Evolutionary conservation across 208 protist genomes (phyloP).

Genomic region (Porcisia hertigi): DNA sequence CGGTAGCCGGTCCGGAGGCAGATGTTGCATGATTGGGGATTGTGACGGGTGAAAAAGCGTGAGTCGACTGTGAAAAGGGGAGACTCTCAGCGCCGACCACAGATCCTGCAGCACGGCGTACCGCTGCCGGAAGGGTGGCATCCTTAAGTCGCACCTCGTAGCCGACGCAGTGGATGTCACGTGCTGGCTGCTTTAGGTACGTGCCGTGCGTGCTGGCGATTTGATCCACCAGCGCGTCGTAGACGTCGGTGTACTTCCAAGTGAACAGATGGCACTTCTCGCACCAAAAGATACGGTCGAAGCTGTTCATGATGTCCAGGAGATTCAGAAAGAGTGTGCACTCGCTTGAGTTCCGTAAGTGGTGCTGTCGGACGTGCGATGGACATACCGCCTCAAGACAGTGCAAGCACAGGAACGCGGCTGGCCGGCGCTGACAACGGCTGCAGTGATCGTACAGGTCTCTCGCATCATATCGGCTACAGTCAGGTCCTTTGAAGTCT

Average conservation of each 20-base stretch:
- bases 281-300: constrained; percentile 81
- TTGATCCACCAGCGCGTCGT: constrained; percentile 76
- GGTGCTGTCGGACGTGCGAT: constrained; percentile 65
- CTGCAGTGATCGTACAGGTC: constrained; percentile 62
- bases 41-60: background rate
- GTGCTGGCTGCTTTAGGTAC: constrained; percentile 49
- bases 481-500: constrained; percentile 54
- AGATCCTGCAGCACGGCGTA: background rate
- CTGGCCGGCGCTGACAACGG: constrained; percentile 59
- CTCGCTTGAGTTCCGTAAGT: constrained; percentile 28
- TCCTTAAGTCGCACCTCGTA: constrained; percentile 48
- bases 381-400: constrained; percentile 68
- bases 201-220: constrained; percentile 66
- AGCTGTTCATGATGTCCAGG: constrained; percentile 81
- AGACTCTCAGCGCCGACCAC: background rate
- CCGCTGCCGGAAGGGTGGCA: constrained; percentile 1
- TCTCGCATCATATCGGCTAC: constrained; percentile 57
- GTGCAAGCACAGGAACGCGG: constrained; percentile 71
- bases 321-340: constrained; percentile 77
- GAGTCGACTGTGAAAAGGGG: background rate
- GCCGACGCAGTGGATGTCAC: constrained; percentile 71
- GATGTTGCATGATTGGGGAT: background rate
- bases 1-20: background rate
- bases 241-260: constrained; percentile 76
- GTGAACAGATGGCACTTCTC: constrained; percentile 74